A percentile compares a stretch with the other conserved stretches of the same genome.
These are phyloP conservation scores for Fusarium sp. DNA, from an alignment of 2,329 filamentous ascomycete genomes.

Conservation along the genomic window DNA sequence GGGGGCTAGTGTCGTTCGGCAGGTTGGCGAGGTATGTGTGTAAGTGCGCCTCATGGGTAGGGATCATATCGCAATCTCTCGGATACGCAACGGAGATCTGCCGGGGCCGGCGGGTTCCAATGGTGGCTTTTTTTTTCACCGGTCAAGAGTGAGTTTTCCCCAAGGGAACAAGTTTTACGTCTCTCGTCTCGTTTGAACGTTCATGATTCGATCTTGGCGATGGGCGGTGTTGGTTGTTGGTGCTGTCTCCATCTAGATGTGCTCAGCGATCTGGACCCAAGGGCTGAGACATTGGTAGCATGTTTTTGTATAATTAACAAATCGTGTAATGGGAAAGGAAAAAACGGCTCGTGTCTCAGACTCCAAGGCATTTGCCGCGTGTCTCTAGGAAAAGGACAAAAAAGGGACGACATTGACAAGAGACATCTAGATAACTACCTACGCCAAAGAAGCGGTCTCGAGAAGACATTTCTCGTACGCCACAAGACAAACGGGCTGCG, in stretches of 20 bases:
- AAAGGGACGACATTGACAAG: constrained; percentile 11
- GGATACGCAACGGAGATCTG: constrained; percentile 5
- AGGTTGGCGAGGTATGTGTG: constrained; percentile 23
- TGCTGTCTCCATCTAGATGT: not conserved
- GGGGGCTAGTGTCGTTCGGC: constrained; percentile 3
- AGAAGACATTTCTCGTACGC: constrained; percentile 19
- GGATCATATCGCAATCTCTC: constrained; percentile 31
- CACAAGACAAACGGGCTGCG: constrained; percentile 34
- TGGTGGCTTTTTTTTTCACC: not conserved
- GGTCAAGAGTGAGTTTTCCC: not conserved
- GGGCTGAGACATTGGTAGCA: constrained; percentile 1
- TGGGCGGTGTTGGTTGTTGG: not conserved
- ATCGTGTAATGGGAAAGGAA: not conserved
- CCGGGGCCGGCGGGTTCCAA: not conserved
- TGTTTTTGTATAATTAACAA: constrained; percentile 14
- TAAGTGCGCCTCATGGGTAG: constrained; percentile 26
- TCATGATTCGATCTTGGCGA: not conserved
- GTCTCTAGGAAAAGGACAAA: not conserved
- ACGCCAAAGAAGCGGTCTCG: not conserved
- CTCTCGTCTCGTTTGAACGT: not conserved
- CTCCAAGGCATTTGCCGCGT: constrained; percentile 15
- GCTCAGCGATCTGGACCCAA: not conserved
- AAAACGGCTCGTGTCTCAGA: constrained; percentile 16
- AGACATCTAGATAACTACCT: not conserved
- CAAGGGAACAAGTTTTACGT: not conserved